Evolutionary conservation across 2,329 filamentous ascomycete species (phyloP).

Genomic region (Colletotrichum sp.): DNA sequence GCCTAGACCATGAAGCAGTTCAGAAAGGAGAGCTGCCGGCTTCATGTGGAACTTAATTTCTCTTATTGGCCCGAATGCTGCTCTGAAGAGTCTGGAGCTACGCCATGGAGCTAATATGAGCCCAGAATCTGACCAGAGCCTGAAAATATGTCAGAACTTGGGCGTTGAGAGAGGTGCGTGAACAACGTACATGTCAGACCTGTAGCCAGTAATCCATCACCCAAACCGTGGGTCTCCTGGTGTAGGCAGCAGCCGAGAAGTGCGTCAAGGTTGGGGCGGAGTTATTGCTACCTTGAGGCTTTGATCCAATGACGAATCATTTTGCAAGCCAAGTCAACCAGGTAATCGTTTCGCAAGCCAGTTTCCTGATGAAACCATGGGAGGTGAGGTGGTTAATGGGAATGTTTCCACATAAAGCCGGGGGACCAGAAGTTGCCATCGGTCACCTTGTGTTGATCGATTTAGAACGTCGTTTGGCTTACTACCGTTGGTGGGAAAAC

Average conservation of each 20-base stretch:
- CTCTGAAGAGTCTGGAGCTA: neutral
- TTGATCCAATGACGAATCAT: neutral
- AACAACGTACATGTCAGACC: neutral
- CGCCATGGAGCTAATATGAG: neutral
- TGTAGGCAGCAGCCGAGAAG: neutral
- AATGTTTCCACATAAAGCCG: neutral
- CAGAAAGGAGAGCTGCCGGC: neutral
- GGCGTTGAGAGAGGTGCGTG: neutral
- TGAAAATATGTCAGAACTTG: neutral
- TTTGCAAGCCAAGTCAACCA: neutral
- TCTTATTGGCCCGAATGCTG: neutral
- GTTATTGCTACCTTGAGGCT: rapidly evolving
- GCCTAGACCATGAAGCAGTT: too few relatives aligned
- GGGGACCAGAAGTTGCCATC: neutral
- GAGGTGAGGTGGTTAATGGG: neutral
- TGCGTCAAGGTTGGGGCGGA: neutral
- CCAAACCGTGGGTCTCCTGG: rapidly evolving
- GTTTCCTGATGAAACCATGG: neutral
- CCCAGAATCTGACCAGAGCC: neutral
- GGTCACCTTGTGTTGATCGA: neutral
- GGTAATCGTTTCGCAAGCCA: neutral
- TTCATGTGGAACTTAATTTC: neutral
- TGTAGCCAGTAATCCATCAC: neutral
- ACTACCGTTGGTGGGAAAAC: neutral
- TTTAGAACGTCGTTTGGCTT: neutral